Evolutionary conservation across 1,284 basidiomycete genomes (phyloP).

Genomic region (Thecaphora thlaspeos): DNA sequence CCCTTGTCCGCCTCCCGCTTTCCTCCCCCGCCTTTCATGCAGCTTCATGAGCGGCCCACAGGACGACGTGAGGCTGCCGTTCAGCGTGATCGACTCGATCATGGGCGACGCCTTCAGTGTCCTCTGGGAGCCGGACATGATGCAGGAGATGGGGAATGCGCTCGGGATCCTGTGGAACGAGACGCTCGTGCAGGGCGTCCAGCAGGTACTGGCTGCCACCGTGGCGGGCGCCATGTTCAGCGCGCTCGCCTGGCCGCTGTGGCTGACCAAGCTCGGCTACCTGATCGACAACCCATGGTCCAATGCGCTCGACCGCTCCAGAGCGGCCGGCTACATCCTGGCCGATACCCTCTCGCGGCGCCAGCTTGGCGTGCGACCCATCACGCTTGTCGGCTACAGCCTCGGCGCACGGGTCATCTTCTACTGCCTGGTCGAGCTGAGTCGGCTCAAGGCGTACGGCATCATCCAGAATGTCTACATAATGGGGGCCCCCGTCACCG

Average conservation of each 20-base stretch:
- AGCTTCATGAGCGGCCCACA: constrained; percentile 52
- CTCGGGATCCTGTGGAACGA: constrained; percentile 57
- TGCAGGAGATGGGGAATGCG: constrained; percentile 58
- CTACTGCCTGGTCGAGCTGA: constrained; percentile 52
- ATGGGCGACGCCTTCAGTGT: constrained; percentile 57
- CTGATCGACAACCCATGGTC: constrained; percentile 58
- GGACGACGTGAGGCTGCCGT: constrained; percentile 54
- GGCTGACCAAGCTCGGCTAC: constrained; percentile 56
- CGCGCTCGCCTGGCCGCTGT: constrained; percentile 55
- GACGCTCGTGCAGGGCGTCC: constrained; percentile 55
- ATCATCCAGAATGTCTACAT: constrained; percentile 57
- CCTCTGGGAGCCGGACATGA: constrained; percentile 58
- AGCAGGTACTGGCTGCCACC: constrained; percentile 54
- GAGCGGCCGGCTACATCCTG: constrained; percentile 53
- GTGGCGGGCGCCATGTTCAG: constrained; percentile 51
- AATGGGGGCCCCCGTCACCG: constrained; percentile 54
- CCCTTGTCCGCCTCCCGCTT: too few relatives aligned
- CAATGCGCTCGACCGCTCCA: constrained; percentile 52
- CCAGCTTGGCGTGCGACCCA: constrained; percentile 55
- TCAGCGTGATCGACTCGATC: constrained; percentile 55
- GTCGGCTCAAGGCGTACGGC: constrained; percentile 51
- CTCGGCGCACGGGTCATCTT: constrained; percentile 56
- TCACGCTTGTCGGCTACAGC: constrained; percentile 56
- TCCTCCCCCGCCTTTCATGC: too few relatives aligned
- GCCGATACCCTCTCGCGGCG: constrained; percentile 52